Evolutionary conservation across 805 yeast genomes (phyloP).

Genomic region (Barnettozyma sp.): DNA sequence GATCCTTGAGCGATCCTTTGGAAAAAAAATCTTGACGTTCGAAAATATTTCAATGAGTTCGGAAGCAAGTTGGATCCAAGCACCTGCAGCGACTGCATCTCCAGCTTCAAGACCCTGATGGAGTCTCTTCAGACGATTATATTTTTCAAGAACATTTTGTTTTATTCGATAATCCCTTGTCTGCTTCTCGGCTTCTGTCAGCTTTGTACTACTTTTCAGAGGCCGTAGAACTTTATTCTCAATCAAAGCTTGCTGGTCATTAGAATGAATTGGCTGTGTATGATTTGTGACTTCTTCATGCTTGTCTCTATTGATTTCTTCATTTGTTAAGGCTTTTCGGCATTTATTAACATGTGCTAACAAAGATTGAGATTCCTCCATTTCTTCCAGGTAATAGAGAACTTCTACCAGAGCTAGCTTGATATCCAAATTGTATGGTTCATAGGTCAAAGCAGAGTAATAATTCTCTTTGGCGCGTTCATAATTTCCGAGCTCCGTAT

Average conservation of each 20-base stretch:
- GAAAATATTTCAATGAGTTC: conserved; percentile 80
- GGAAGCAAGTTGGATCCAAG: conserved; percentile 81
- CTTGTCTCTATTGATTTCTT: conserved; percentile 13
- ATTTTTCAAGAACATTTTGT: conserved; percentile 49
- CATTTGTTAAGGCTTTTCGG: conserved; percentile 23
- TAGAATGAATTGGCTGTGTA: neutral
- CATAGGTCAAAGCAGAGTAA: conserved; percentile 42
- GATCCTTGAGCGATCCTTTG: conserved; percentile 61
- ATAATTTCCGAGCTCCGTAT: conserved; percentile 64
- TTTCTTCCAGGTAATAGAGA: conserved; percentile 56
- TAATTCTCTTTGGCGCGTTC: conserved; percentile 57
- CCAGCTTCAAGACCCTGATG: conserved; percentile 40
- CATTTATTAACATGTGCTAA: conserved; percentile 47
- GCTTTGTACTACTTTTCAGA: conserved; percentile 27
- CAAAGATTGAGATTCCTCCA: conserved; percentile 47
- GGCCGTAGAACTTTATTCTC: conserved; percentile 15
- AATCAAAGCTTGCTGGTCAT: conserved; percentile 19
- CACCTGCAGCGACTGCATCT: conserved; percentile 54
- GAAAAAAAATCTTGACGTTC: conserved; percentile 70
- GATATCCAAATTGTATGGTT: conserved; percentile 63
- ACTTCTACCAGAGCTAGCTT: conserved; percentile 79
- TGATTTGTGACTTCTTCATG: conserved; percentile 1
- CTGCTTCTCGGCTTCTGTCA: conserved; percentile 39
- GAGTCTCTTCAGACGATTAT: conserved; percentile 46
- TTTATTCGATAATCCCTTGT: conserved; percentile 54